Conservation (phyloP, 208 protist genomes). For the Lotmaria passim region DNA sequence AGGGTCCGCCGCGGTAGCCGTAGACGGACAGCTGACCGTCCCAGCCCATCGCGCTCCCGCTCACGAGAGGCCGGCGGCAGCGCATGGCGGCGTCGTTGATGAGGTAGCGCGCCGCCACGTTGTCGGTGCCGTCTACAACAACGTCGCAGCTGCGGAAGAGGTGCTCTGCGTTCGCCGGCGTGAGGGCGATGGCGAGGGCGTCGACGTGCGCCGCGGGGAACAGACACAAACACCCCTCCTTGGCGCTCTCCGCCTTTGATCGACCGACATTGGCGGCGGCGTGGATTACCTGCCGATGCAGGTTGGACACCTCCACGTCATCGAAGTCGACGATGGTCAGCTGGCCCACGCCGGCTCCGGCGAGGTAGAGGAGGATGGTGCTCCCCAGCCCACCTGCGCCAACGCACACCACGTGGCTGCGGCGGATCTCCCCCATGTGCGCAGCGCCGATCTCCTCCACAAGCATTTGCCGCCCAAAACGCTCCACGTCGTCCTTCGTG, state of each 20-base stretch:
- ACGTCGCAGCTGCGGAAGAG: conserved; percentile 84
- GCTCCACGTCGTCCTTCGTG: conserved; percentile 73
- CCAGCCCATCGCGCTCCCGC: conserved; percentile 94
- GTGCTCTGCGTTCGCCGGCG: conserved; percentile 68
- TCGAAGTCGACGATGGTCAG: conserved; percentile 94
- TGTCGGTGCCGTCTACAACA: conserved; percentile 94
- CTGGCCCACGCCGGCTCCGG: conserved; percentile 91
- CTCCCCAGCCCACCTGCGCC: conserved; percentile 95
- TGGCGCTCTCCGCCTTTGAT: conserved; percentile 88
- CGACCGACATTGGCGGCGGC: conserved; percentile 50
- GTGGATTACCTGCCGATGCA: conserved; percentile 96
- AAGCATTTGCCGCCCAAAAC: conserved; percentile 91
- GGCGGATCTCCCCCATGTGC: conserved; percentile 73
- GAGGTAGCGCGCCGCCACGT: conserved; percentile 93
- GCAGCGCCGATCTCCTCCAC: conserved; percentile 81
- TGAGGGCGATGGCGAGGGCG: conserved; percentile 47
- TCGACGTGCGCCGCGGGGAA: conserved; percentile 58
- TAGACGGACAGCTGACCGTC: conserved; percentile 95
- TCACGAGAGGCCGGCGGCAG: conserved; percentile 87
- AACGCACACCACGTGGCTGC: conserved; percentile 82
- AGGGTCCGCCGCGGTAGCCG: conserved; percentile 77
- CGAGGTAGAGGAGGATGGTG: conserved; percentile 93
- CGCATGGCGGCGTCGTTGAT: conserved; percentile 95
- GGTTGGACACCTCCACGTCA: conserved; percentile 91
- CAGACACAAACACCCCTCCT: conserved; percentile 61